Evolutionary conservation across 768 basidiomycete species (phyloP).

Genomic region (Galerina marginata): DNA sequence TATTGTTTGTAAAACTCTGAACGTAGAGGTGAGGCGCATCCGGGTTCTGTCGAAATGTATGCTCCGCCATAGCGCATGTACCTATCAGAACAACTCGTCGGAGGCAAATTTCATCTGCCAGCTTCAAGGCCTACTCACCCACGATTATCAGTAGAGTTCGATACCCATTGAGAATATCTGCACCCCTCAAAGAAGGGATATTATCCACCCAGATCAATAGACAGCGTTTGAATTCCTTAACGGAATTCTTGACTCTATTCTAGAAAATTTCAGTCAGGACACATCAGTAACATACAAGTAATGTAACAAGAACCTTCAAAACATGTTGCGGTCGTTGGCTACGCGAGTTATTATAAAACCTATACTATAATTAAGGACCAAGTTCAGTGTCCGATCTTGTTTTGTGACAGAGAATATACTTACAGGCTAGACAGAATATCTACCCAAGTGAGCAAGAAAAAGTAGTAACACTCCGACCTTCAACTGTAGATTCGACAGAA

Average conservation of each 20-base stretch:
- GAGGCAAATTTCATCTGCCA: background rate
- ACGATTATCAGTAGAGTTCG: slow-evolving; percentile 5
- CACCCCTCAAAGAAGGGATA: slow-evolving; percentile 5
- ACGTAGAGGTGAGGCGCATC: slow-evolving; percentile 12
- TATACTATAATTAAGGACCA: slow-evolving; percentile 2
- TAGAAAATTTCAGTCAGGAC: background rate
- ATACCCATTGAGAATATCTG: slow-evolving; percentile 4
- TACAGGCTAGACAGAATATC: no score
- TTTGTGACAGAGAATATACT: no score
- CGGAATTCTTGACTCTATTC: slow-evolving; percentile 6
- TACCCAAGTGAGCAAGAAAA: no score
- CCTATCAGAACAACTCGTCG: background rate
- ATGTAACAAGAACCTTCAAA: slow-evolving; percentile 3
- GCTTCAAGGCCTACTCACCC: background rate
- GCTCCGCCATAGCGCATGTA: slow-evolving; percentile 12
- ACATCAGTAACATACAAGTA: background rate
- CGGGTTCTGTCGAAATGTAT: slow-evolving; percentile 8
- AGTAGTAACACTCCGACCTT: background rate
- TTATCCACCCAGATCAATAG: slow-evolving; percentile 8
- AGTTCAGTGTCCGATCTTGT: no score
- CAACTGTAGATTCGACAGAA: background rate
- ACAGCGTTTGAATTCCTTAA: slow-evolving; percentile 5
- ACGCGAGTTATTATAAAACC: background rate
- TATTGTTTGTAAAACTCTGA: slow-evolving; percentile 1
- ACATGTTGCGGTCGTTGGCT: slow-evolving; percentile 5